A percentile compares a stretch with the other conserved stretches of the same genome.
These are phyloP conservation scores for Neurospora intermedia DNA, from an alignment of 495 filamentous ascomycete species.

Conservation along the genomic window DNA sequence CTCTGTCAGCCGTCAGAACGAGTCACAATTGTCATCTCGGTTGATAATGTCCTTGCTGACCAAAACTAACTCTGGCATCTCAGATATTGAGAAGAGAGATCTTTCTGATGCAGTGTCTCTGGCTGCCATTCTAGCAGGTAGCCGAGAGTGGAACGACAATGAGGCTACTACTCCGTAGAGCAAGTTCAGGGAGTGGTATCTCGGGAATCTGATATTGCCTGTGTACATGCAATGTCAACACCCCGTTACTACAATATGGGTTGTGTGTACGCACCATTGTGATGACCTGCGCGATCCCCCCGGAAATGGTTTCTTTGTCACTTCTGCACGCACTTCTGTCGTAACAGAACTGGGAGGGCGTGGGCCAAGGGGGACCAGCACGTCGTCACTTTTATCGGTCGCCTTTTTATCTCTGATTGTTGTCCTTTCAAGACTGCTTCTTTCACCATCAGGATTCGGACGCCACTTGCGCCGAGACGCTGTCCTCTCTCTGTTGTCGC, in stretches of 20 bases:
- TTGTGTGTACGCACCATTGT: neutral
- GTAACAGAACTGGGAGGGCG: neutral
- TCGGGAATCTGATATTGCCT: neutral
- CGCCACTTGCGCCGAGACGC: slow-evolving; percentile 3
- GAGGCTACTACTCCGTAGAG: neutral
- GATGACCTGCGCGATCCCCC: neutral
- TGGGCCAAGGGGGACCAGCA: neutral
- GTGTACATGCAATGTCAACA: neutral
- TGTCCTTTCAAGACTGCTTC: neutral
- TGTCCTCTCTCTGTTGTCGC: neutral
- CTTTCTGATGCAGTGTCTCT: neutral
- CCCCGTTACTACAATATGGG: neutral
- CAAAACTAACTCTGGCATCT: neutral
- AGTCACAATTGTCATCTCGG: neutral
- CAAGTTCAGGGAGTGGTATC: neutral
- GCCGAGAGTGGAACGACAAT: neutral
- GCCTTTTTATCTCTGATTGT: neutral
- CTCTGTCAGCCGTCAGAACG: neutral
- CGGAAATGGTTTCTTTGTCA: neutral
- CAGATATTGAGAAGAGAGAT: neutral
- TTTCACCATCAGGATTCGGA: neutral
- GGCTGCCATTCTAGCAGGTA: neutral
- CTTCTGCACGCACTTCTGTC: neutral
- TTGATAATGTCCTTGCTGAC: neutral
- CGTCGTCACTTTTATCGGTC: neutral